Base-by-base conservation (phyloP, 257 asterid species). In the Scutellaria galericulata region DNA sequence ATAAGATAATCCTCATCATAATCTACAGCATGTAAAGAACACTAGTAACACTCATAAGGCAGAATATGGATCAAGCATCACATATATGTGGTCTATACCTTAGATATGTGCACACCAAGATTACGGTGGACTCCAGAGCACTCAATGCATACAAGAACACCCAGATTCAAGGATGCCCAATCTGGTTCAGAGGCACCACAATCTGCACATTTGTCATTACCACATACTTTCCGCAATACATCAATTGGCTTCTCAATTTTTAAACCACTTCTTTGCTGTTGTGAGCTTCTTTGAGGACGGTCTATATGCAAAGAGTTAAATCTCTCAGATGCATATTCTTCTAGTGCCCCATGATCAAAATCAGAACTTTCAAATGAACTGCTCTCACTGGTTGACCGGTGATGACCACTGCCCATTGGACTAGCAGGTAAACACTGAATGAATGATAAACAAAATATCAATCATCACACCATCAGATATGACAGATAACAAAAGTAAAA, bases 81-180 rank as follows among this genome's bases (percentile, higher is more conserved):
- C 48, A 18, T 42, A 14, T 10, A 61, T 58, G 47, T 10, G 31
- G 47, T 22, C 51, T 60, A 71, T 84, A 95, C 99, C 99, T 95
- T 95, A 62, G 99, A 95, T 83, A 95, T 87, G 84, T 95, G 99
- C 76, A 92, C 99, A 35, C 99, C 99, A 71, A 95, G 97, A 79
- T 95, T 95, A 58, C 99, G 97, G 78, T 95, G 99, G 76, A 95
- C 99, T 20, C 99, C 99, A 1, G 99, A 95, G 86, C 99, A 95
- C 78, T 95, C 99, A 7, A 95, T 95, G 84, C 99, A 95, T 75
- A 92, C 89, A 68, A 95, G 98, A 75, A 95, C 96, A 4, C 98
- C 99, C 11, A 95, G 83, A 89, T 95, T 95, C 79, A 95, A 80
- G 55, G 99, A 92, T 62, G 99, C 97, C 99, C 99, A 95, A 78